Evolutionary conservation across 495 filamentous ascomycete genomes (phyloP).

Genomic region (Penicillium parvum): DNA sequence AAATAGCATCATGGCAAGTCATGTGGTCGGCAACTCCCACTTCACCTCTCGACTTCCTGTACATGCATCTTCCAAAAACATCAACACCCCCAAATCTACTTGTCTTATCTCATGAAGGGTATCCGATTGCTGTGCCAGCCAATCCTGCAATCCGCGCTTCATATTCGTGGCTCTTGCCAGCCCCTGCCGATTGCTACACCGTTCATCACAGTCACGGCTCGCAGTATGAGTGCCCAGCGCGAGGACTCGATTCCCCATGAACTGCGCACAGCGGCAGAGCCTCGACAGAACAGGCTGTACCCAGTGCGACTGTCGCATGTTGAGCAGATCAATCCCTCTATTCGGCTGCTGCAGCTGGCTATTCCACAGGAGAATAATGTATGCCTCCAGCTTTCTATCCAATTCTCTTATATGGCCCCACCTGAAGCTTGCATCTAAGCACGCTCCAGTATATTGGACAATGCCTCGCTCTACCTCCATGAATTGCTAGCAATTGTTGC

Average conservation of each 20-base stretch:
- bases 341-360: conserved; percentile 49
- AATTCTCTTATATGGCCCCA: too few species aligned
- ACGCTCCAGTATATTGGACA: too few species aligned
- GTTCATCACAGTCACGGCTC: conserved; percentile 3
- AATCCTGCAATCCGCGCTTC: conserved; percentile 12
- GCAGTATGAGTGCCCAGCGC: conserved; percentile 28
- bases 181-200: not conserved
- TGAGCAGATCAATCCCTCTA: conserved; percentile 40
- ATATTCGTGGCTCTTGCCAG: not conserved
- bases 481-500: too few species aligned
- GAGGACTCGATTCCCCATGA: conserved; percentile 45
- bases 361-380: conserved; percentile 28
- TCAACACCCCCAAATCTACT: not conserved
- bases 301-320: conserved; percentile 45
- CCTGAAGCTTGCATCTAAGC: not conserved
- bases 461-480: too few species aligned
- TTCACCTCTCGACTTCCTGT: too few species aligned
- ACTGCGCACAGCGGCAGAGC: conserved; percentile 68
- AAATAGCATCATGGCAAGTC: too few species aligned
- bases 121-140: conserved; percentile 7
- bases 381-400: conserved; percentile 2
- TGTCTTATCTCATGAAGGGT: conserved; percentile 11
- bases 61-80: too few species aligned
- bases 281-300: conserved; percentile 56
- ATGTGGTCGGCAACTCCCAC: conserved; percentile 9